phyloP scores from a whole-genome alignment of 2,329 filamentous ascomycete genomes.

The Botryotinia narcissicola region DNA sequence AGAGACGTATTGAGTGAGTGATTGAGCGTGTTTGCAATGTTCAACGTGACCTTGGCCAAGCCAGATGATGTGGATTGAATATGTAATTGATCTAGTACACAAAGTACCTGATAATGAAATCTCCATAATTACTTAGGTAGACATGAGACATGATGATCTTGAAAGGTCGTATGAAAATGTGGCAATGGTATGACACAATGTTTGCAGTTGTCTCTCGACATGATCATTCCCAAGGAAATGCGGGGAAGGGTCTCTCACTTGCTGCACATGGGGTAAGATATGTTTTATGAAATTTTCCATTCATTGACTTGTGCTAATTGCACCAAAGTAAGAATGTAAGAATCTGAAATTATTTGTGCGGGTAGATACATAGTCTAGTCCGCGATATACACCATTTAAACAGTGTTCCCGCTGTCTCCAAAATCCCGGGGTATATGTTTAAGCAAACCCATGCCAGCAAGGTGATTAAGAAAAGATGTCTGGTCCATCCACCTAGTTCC shows the following conservation, averaged over 20 bases:
- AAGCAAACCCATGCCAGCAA: background rate
- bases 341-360: background rate
- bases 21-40: background rate
- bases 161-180: background rate
- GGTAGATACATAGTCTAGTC: background rate
- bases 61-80: background rate
- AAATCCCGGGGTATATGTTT: slow-evolving; percentile 12
- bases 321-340: background rate
- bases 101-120: background rate
- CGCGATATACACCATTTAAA: background rate
- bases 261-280: background rate
- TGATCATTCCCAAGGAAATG: background rate
- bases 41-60: background rate
- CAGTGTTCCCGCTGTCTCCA: background rate
- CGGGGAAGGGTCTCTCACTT: background rate
- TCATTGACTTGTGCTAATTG: background rate
- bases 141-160: background rate
- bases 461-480: background rate
- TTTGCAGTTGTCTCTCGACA: background rate
- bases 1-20: background rate
- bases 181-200: background rate
- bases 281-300: background rate
- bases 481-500: background rate
- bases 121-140: background rate
- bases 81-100: background rate